phyloP scores from a whole-genome alignment of 2,329 filamentous ascomycete genomes.

The Incumbomyces lentus region DNA sequence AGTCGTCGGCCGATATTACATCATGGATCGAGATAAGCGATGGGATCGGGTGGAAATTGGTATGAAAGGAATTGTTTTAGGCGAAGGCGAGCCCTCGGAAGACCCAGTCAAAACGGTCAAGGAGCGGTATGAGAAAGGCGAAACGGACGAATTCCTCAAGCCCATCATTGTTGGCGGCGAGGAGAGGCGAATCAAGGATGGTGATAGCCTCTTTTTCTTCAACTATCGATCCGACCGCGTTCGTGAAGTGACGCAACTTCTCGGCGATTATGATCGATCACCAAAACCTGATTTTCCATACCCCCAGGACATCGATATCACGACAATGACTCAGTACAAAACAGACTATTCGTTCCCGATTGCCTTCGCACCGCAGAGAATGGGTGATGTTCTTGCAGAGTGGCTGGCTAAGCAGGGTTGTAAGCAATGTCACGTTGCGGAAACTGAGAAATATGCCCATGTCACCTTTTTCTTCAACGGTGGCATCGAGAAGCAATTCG shows the following conservation, averaged over 20 bases:
- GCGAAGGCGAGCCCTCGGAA: constrained; percentile 74
- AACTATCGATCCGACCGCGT: constrained; percentile 99
- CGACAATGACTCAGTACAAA: constrained; percentile 99
- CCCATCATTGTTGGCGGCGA: constrained; percentile 89
- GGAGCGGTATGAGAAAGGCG: constrained; percentile 73
- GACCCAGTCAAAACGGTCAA: constrained; percentile 82
- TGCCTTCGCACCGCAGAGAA: constrained; percentile 87
- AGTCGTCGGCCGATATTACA: constrained; percentile 90
- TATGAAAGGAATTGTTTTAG: constrained; percentile 72
- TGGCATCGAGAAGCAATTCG: constrained; percentile 92
- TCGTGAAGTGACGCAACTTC: constrained; percentile 64
- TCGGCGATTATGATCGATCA: constrained; percentile 65
- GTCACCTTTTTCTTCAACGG: constrained; percentile 99
- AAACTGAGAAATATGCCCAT: constrained; percentile 99
- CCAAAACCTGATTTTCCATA: constrained; percentile 85
- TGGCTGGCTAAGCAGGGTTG: constrained; percentile 83
- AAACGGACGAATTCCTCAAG: constrained; percentile 97
- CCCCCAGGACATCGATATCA: constrained; percentile 75
- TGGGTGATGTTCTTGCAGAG: constrained; percentile 97
- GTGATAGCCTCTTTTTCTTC: constrained; percentile 98
- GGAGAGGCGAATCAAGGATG: constrained; percentile 76
- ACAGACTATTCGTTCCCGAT: constrained; percentile 82
- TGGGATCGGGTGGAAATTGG: constrained; percentile 92
- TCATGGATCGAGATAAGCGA: constrained; percentile 99
- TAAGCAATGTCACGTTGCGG: constrained; percentile 90